Percentiles rank a stretch among this genome's conserved stretches.
Conservation (phyloP, 805 yeast species). For the Candida vartiovaarae region DNA sequence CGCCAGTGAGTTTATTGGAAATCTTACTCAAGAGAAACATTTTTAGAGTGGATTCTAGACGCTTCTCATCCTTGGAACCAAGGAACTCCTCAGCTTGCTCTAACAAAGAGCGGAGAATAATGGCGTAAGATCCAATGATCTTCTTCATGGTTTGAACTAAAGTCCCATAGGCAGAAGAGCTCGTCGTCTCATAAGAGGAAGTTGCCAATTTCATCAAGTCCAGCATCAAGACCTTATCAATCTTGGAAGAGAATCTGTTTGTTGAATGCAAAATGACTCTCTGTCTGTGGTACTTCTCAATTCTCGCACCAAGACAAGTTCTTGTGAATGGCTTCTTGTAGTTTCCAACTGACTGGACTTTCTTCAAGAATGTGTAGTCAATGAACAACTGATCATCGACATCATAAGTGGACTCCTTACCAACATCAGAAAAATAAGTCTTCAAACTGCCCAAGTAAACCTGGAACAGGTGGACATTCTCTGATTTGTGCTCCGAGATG, state of each 20-base stretch:
- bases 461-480: constrained; percentile 57
- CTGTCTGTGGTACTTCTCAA: constrained; percentile 67
- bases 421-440: constrained; percentile 77
- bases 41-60: constrained; percentile 57
- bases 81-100: constrained; percentile 44
- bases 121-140: constrained; percentile 56
- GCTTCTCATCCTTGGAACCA: constrained; percentile 39
- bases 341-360: constrained; percentile 57
- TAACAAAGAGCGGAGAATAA: constrained; percentile 45
- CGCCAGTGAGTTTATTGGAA: constrained; percentile 49
- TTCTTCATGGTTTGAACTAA: constrained; percentile 64
- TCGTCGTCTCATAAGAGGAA: constrained; percentile 65
- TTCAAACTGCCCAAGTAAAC: constrained; percentile 56
- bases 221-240: constrained; percentile 54
- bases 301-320: constrained; percentile 64
- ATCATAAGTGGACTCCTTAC: constrained; percentile 58
- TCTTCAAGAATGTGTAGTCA: constrained; percentile 48
- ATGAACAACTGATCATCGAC: constrained; percentile 46
- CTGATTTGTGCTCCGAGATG: constrained; percentile 43
- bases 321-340: constrained; percentile 69
- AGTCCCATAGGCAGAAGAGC: constrained; percentile 61
- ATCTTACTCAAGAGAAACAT: constrained; percentile 53
- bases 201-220: constrained; percentile 61
- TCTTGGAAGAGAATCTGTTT: constrained; percentile 57
- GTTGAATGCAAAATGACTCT: constrained; percentile 68